Evolutionary conservation across 2,329 filamentous ascomycete genomes (phyloP).

Genomic region (Catunica adiposa): DNA sequence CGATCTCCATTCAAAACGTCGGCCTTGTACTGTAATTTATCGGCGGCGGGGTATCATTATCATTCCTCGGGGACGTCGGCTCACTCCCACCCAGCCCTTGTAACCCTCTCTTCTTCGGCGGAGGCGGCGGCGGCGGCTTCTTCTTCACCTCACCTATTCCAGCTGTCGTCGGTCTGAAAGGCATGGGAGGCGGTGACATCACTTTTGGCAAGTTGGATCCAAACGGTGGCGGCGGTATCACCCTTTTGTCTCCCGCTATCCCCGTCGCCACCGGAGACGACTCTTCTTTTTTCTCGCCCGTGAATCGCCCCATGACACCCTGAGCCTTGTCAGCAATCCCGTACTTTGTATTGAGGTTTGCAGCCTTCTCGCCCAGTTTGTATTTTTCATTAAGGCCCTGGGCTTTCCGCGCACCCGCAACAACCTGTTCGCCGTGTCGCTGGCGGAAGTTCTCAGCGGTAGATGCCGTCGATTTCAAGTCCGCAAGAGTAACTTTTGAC

Average conservation of each 20-base stretch:
- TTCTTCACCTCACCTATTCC: conserved; percentile 27
- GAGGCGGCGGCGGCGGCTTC: conserved; percentile 35
- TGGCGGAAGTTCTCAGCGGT: conserved; percentile 55
- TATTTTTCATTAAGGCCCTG: conserved; percentile 46
- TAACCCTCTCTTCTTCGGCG: conserved; percentile 36
- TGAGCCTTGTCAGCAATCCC: conserved; percentile 9
- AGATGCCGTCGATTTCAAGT: conserved; percentile 39
- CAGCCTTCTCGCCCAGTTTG: conserved; percentile 28
- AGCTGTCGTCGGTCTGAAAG: not conserved
- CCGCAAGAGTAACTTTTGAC: conserved; percentile 41
- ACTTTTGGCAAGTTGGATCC: not conserved
- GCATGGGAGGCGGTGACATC: not conserved
- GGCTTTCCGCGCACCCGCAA: conserved; percentile 40
- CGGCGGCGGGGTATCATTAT: conserved; percentile 28
- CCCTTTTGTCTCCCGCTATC: not conserved
- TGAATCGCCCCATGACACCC: conserved; percentile 11
- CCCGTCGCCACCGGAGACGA: not conserved
- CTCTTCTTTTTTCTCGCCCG: conserved; percentile 7
- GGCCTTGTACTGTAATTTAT: conserved; percentile 36
- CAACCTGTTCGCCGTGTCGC: conserved; percentile 51
- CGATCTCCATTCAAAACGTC: conserved; percentile 12
- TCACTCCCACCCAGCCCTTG: conserved; percentile 14
- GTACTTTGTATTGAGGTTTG: conserved; percentile 15
- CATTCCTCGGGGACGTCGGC: conserved; percentile 7
- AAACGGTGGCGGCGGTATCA: not conserved